Percentiles rank a stretch among this genome's conserved stretches.
Conservation (phyloP, 345 rosid genomes). For the Viola odorata region DNA sequence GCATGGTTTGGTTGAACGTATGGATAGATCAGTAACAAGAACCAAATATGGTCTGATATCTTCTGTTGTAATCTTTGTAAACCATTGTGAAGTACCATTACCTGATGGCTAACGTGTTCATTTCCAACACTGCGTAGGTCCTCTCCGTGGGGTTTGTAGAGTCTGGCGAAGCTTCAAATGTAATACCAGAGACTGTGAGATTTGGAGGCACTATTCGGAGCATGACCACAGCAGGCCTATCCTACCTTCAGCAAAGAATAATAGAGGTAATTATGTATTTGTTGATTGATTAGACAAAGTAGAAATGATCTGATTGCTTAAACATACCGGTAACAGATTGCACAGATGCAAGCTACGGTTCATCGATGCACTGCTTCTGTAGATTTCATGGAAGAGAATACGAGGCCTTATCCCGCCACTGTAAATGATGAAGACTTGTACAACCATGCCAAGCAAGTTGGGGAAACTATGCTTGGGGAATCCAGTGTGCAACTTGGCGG, state of each 20-base stretch:
- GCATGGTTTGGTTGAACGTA: too few relatives aligned
- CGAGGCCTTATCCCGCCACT: slow-evolving; percentile 46
- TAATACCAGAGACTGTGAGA: slow-evolving; percentile 38
- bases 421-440: slow-evolving; percentile 47
- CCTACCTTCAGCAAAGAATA: slow-evolving; percentile 35
- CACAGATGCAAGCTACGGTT: slow-evolving; percentile 53
- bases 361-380: slow-evolving; percentile 47
- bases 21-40: background rate
- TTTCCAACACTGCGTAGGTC: slow-evolving; percentile 4
- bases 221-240: slow-evolving; percentile 37
- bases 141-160: slow-evolving; percentile 36
- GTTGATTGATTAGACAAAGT: background rate
- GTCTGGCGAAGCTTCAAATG: slow-evolving; percentile 38
- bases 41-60: background rate
- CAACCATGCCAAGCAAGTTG: slow-evolving; percentile 46
- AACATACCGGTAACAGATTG: slow-evolving; percentile 24
- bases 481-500: slow-evolving; percentile 43
- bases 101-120: background rate
- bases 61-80: background rate
- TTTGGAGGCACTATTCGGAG: slow-evolving; percentile 52
- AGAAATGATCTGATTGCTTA: background rate
- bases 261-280: slow-evolving; percentile 28
- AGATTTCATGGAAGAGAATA: slow-evolving; percentile 42
- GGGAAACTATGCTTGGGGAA: slow-evolving; percentile 45
- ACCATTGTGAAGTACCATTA: background rate